phyloP scores from a whole-genome alignment of 1,139 yeast genomes.

The Geotrichum histeridarum region DNA sequence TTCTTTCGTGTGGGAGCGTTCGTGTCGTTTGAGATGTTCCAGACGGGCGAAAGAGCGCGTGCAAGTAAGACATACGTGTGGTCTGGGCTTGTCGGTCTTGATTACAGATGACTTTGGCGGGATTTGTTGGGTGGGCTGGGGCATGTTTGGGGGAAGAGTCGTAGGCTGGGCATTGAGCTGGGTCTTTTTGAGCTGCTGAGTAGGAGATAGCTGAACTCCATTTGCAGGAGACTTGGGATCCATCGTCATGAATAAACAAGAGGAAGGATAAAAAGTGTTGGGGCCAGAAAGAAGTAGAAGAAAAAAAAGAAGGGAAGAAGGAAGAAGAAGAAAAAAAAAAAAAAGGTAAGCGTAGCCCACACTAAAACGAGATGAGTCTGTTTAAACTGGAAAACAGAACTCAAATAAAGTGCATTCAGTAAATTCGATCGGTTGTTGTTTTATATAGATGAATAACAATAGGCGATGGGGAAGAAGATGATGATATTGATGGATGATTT shows the following conservation, averaged over 20 bases:
- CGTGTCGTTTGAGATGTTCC: conserved; percentile 91
- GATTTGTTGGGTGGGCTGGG: conserved; percentile 54
- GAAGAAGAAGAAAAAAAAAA: neutral
- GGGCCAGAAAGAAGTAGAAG: neutral
- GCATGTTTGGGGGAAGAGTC: conserved; percentile 11
- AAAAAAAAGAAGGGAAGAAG: neutral
- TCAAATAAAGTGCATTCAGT: no score
- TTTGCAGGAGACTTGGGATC: conserved; percentile 3
- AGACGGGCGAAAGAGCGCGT: conserved; percentile 93
- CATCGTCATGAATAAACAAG: neutral
- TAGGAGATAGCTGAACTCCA: neutral
- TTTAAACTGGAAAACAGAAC: neutral
- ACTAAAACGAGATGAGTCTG: neutral
- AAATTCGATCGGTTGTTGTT: no score
- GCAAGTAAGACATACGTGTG: conserved; percentile 84
- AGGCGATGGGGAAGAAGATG: no score
- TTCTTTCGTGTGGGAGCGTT: conserved; percentile 91
- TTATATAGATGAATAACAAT: no score
- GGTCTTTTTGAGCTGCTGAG: conserved; percentile 7
- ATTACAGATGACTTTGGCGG: conserved; percentile 81
- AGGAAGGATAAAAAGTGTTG: neutral
- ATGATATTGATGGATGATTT: no score
- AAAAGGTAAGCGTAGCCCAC: neutral
- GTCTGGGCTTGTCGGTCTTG: conserved; percentile 85
- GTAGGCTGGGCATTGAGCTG: conserved; percentile 7